These are phyloP conservation scores for Diaporthe sp. DNA, from an alignment of 2,329 filamentous ascomycete genomes.

Conservation along the genomic window DNA sequence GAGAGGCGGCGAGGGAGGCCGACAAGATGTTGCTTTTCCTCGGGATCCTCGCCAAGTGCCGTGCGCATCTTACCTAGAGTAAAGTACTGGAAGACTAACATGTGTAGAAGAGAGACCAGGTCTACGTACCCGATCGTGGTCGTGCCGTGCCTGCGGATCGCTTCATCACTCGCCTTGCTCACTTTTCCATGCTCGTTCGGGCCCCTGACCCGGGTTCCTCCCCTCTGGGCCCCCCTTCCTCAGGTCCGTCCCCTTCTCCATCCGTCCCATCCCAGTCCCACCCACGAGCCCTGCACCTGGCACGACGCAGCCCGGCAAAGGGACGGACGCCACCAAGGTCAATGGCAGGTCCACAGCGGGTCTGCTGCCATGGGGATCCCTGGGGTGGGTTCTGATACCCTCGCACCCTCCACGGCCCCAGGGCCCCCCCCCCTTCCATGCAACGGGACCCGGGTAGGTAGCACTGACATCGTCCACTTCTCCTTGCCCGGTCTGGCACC, in stretches of 20 bases:
- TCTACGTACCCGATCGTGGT: background rate
- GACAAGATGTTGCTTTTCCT: constrained; percentile 15
- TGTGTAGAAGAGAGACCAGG: background rate
- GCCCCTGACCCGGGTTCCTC: constrained; percentile 33
- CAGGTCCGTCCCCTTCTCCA: constrained; percentile 13
- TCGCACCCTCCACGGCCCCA: constrained; percentile 17
- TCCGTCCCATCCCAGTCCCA: constrained; percentile 37
- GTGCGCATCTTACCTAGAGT: background rate
- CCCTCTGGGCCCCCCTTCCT: constrained; percentile 6
- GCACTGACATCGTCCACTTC: constrained; percentile 31
- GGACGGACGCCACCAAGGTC: constrained; percentile 37
- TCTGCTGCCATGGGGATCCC: constrained; percentile 33
- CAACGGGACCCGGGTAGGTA: constrained; percentile 32
- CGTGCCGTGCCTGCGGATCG: constrained; percentile 13
- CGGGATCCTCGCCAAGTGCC: constrained; percentile 24
- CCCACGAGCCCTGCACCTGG: constrained; percentile 37
- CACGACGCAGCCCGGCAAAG: constrained; percentile 32
- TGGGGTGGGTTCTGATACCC: constrained; percentile 31
- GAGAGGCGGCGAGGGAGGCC: background rate
- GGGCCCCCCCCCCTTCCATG: constrained; percentile 3
- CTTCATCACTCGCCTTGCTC: background rate
- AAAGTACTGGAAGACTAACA: too few species aligned
- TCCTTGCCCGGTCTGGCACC: constrained; percentile 13
- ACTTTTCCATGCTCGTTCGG: constrained; percentile 8
- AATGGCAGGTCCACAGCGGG: constrained; percentile 37